phyloP scores from a whole-genome alignment of 2,329 filamentous ascomycete genomes.

The Fusarium scirpi region DNA sequence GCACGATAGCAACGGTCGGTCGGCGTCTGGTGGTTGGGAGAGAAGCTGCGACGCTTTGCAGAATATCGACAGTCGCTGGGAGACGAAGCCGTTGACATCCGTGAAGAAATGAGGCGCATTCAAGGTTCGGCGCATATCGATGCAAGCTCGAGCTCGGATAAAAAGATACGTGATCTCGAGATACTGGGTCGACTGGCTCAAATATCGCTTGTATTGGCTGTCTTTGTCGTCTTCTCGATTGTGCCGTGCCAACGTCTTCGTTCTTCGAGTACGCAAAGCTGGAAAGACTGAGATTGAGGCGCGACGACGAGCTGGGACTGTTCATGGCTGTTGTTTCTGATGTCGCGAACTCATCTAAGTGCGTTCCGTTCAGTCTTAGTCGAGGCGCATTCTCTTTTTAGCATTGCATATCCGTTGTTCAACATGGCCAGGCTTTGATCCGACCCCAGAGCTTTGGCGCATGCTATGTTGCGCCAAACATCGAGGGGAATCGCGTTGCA shows the following conservation, averaged over 20 bases:
- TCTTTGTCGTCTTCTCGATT: neutral
- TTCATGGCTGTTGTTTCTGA: neutral
- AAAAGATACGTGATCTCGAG: accelerated
- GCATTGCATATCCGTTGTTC: neutral
- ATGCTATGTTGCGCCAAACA: neutral
- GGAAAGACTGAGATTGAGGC: neutral
- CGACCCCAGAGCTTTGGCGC: neutral
- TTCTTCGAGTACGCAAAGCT: neutral
- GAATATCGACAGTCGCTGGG: accelerated
- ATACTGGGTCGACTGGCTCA: neutral
- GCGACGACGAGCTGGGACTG: neutral
- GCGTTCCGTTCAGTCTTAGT: neutral
- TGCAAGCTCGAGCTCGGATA: neutral
- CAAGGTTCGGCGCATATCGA: neutral
- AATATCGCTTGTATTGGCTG: neutral
- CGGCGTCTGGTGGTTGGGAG: accelerated
- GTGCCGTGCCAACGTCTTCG: neutral
- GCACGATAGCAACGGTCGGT: accelerated
- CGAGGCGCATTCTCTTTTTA: neutral
- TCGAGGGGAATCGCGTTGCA: neutral
- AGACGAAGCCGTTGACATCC: accelerated
- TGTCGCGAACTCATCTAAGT: neutral
- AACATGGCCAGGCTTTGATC: neutral
- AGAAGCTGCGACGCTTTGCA: neutral
- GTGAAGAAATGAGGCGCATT: neutral